phyloP scores from a whole-genome alignment of 495 filamentous ascomycete species.

The Poronia punctata region DNA sequence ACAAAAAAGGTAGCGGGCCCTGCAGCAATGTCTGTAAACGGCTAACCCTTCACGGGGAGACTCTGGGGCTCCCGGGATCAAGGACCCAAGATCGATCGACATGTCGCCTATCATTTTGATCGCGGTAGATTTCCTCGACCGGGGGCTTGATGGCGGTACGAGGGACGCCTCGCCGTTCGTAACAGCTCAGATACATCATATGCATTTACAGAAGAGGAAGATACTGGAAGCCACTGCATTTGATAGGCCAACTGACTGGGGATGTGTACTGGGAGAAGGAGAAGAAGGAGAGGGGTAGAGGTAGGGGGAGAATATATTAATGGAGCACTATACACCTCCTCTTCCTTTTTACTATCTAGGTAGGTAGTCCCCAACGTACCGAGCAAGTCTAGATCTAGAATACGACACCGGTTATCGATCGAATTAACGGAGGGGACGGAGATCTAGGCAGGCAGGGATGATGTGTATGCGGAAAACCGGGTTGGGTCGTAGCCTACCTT shows the following conservation, averaged over 20 bases:
- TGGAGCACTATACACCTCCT: no score
- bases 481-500: conserved; percentile 9
- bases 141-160: no score
- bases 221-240: no score
- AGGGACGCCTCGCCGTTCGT: no score
- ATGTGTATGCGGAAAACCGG: conserved; percentile 2
- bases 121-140: background rate
- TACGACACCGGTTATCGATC: conserved; percentile 12
- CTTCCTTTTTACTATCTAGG: conserved; percentile 6
- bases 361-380: conserved; percentile 1
- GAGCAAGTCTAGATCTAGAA: conserved; percentile 5
- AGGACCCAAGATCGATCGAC: conserved; percentile 4
- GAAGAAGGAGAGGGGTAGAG: no score
- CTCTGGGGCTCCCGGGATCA: background rate
- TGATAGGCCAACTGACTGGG: no score
- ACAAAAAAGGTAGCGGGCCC: no score
- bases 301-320: no score
- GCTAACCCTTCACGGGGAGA: background rate
- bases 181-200: background rate
- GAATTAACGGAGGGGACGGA: conserved; percentile 3
- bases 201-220: background rate
- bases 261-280: no score
- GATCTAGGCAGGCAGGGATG: conserved; percentile 7
- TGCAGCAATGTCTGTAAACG: conserved; percentile 9
- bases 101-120: conserved; percentile 4